Base-by-base conservation (phyloP, 169 alveolate genomes). In the Cryptosporidium andersoni region DNA sequence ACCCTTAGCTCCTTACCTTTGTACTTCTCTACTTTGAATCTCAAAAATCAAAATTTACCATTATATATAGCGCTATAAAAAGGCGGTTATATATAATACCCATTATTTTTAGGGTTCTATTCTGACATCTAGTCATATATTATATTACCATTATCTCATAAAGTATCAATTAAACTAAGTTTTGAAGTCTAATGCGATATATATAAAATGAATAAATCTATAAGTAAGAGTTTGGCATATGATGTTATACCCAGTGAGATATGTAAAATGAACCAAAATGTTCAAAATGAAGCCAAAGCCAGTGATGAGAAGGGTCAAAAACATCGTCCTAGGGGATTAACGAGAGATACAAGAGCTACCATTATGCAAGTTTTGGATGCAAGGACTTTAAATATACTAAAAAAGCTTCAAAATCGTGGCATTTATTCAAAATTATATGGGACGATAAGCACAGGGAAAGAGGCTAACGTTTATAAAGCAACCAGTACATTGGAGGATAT, bases 401-500 rank as follows among this genome's bases (percentile, higher is more conserved):
- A 94, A 66, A 97, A 95, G 88, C 88, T 96, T 88, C 91, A 92
- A 51, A 96, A 95, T 45, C 89, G 95, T 36, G 97, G 97, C 16
- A 91, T 94, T 16, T 90, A 97, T 51, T 92, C 92, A 43, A 94
- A 95, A 88, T 93, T 98, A 53, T 92, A 93, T 89, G 99, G 99
- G 9, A 95, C 97, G 74, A 92, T 98, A 56, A 95, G 99, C 64
- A 96, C 99, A 37, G 99, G 99, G 9, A 97, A 97, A 92, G 99
- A 97, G 89, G 99, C 99, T 3, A 97, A 96, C 88, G 99, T 97
- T 11, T 97, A 96, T 88, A 95, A 95, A 82, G 97, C 63, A 74
- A 74, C 68, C 4, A 58, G 63, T 12, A 40, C 95, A 1, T 80
- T 74, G 37, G 74, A 89, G 14, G 67, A 82, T 36, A 52, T 81